Conservation (phyloP, 202 grass and related monocot genomes). For the Dendrocalamus latiflorus region DNA sequence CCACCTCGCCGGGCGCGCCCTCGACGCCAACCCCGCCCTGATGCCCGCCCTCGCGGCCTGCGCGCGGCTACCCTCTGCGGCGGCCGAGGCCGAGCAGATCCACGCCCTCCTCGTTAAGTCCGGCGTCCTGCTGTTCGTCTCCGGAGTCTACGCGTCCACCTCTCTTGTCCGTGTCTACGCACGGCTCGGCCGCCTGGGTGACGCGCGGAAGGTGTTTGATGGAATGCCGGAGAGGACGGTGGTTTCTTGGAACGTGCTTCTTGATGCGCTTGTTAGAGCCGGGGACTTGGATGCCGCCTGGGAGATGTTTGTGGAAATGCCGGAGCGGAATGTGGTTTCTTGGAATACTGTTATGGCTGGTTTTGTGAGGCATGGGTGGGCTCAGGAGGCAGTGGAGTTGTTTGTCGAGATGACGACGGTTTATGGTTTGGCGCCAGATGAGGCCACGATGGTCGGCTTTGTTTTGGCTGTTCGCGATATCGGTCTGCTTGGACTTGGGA, state of each 20-base stretch:
- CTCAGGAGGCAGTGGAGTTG: slow-evolving; percentile 29
- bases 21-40: too few relatives aligned
- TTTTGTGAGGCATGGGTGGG: slow-evolving; percentile 23
- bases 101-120: slow-evolving; percentile 48
- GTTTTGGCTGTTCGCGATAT: slow-evolving; percentile 35
- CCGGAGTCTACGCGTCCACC: slow-evolving; percentile 29
- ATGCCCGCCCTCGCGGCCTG: too few relatives aligned
- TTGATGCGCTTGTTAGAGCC: slow-evolving; percentile 30
- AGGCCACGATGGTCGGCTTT: slow-evolving; percentile 37
- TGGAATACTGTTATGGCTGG: slow-evolving; percentile 58
- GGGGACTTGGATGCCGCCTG: slow-evolving; percentile 35
- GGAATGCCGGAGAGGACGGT: slow-evolving; percentile 35
- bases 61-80: too few relatives aligned
- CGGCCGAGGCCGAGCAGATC: slow-evolving; percentile 31
- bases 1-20: too few relatives aligned
- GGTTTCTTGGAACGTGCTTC: slow-evolving; percentile 58
- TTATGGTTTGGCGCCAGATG: slow-evolving; percentile 37
- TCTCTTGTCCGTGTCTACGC: slow-evolving; percentile 32
- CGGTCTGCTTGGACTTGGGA: slow-evolving; percentile 35
- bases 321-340: slow-evolving; percentile 42
- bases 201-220: slow-evolving; percentile 56
- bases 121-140: not conserved
- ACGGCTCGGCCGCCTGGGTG: slow-evolving; percentile 8
- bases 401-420: slow-evolving; percentile 40
- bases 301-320: slow-evolving; percentile 45